Base-by-base conservation (phyloP, 2,329 filamentous ascomycete genomes). In the Didymellaceae sp. region DNA sequence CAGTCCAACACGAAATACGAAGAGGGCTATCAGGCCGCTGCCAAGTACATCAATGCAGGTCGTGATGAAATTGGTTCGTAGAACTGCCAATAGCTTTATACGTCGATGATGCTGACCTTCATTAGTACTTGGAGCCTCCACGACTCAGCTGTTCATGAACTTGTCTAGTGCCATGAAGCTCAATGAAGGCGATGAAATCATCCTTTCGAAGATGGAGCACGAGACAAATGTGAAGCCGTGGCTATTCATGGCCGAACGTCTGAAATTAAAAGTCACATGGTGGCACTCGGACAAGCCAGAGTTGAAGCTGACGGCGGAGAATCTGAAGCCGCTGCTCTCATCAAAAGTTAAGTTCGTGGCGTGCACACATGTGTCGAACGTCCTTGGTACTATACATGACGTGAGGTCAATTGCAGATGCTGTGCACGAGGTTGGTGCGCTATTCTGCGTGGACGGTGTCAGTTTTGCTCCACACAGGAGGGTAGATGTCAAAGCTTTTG, bases 181-280 rank as follows among this genome's bases (percentile, higher is more conserved):
- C 45, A 51, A 63, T 4, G 55, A 65, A 11, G 72, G 83, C 33
- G 83, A 86, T 52, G 87, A 90, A 65, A 79, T 93, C 39, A 76
- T 94, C 54, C 65, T 92, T 9, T 90, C 88, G 0, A 81, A 81
- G 48, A 76, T 91, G 45, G 89, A 92, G 68, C 89, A 93, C 63
- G 89, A 92, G 74, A 86, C 89, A 28, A 91, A 91, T 66, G 85
- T 89, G 48, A 83, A 86, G 1, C 80, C 88, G 0, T 93, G 89
- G 90, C 74, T 90, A 0, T 81, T 84, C 40, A 78, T 92, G 20
- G 88, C 88, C 2, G 72, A 80, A 22, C 79, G 81, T 11, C 79
- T 84, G 35, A 78, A 81, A 3, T 76, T 90, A 5, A 80, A 73
- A 0, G 67, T 92, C 34, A 89, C 86, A 65, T 91, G 87, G 87